Percentiles rank a stretch among this genome's conserved stretches.
These are phyloP conservation scores for Beauveria brongniartii DNA, from an alignment of 2,329 filamentous ascomycete genomes.

Conservation along the genomic window DNA sequence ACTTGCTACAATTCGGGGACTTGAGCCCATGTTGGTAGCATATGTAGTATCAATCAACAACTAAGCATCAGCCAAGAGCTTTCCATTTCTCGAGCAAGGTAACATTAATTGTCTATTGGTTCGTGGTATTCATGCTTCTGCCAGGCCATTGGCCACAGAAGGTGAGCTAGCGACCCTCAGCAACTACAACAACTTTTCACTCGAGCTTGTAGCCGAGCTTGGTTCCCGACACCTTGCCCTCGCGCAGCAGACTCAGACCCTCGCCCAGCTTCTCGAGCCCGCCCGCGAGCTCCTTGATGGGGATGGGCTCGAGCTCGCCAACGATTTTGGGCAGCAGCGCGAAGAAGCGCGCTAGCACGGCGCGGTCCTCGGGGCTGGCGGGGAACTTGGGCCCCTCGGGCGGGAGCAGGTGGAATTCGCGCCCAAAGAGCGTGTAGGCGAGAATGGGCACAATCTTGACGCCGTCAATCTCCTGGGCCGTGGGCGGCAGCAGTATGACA, in stretches of 20 bases:
- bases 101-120: no score
- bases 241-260: conserved; percentile 16
- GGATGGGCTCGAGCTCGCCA: conserved; percentile 15
- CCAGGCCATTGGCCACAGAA: no score
- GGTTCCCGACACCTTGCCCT: conserved; percentile 17
- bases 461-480: conserved; percentile 14
- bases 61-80: background rate
- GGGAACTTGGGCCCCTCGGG: conserved; percentile 22
- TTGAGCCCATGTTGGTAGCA: background rate
- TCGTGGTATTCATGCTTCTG: no score
- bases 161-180: background rate
- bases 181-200: background rate
- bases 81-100: background rate
- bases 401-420: conserved; percentile 19
- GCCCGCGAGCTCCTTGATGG: conserved; percentile 10
- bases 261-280: conserved; percentile 15
- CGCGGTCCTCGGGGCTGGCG: conserved; percentile 19
- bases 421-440: conserved; percentile 19
- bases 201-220: conserved; percentile 15
- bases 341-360: conserved; percentile 18
- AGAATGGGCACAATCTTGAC: conserved; percentile 19
- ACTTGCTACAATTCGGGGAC: background rate
- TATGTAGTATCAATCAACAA: background rate
- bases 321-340: conserved; percentile 13
- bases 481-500: conserved; percentile 18